These are phyloP conservation scores for Williopsis jadinii DNA, from an alignment of 1,139 yeast species.

Conservation along the genomic window DNA sequence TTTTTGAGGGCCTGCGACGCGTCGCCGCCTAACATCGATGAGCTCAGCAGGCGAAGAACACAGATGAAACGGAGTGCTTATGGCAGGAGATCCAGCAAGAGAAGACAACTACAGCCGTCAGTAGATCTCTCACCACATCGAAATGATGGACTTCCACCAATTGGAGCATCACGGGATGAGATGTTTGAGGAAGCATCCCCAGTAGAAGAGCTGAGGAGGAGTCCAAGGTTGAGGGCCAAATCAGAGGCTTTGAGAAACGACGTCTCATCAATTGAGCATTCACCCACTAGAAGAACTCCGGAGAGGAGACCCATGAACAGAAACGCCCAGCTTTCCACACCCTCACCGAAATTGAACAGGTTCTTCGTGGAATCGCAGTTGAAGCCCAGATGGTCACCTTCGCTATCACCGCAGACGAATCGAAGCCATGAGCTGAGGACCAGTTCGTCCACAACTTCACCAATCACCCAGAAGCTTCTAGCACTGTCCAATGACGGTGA, in stretches of 20 bases:
- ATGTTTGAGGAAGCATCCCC: not conserved
- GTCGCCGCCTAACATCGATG: too few species aligned
- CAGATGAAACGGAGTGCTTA: constrained; percentile 4
- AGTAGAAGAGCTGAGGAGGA: not conserved
- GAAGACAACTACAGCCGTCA: constrained; percentile 5
- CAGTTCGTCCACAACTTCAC: not conserved
- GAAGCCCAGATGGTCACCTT: constrained; percentile 19
- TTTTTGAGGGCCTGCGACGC: too few species aligned
- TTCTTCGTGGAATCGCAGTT: constrained; percentile 17
- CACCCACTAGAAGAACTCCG: not conserved
- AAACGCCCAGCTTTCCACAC: not conserved
- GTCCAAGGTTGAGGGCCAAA: not conserved
- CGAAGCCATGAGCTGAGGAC: not conserved
- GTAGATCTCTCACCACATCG: constrained; percentile 6
- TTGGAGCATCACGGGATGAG: too few species aligned
- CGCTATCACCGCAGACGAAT: not conserved
- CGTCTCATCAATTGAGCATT: too few species aligned
- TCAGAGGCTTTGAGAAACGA: too few species aligned
- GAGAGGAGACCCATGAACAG: not conserved
- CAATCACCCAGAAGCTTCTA: not conserved
- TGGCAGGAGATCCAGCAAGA: constrained; percentile 7
- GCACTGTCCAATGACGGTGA: not conserved
- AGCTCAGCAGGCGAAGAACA: not conserved
- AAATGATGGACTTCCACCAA: too few species aligned
- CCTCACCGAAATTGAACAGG: constrained; percentile 6